These are phyloP conservation scores for Alternaria tenuissima DNA, from an alignment of 2,329 filamentous ascomycete species.

Conservation along the genomic window DNA sequence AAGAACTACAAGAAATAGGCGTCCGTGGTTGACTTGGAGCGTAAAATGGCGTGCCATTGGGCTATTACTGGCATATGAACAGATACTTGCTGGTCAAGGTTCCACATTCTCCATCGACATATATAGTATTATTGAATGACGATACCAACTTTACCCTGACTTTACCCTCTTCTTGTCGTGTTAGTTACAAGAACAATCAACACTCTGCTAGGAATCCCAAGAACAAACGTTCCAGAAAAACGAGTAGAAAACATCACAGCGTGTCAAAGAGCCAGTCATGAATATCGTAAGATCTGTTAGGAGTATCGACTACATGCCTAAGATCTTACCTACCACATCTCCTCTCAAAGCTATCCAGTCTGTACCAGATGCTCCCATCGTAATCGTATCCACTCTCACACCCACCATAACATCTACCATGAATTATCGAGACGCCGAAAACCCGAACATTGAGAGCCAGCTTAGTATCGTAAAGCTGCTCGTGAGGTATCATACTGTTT, in stretches of 20 bases:
- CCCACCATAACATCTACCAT: constrained; percentile 23
- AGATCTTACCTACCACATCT: constrained; percentile 16
- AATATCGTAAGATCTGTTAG: constrained; percentile 22
- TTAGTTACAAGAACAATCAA: background rate
- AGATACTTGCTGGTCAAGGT: background rate
- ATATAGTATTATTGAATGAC: constrained; percentile 5
- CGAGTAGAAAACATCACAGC: background rate
- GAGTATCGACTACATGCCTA: constrained; percentile 29
- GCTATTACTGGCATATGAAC: constrained; percentile 1
- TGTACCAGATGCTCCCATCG: constrained; percentile 22
- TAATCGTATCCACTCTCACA: constrained; percentile 21
- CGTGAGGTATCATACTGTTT: constrained; percentile 42
- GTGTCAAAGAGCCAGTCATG: background rate
- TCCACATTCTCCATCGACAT: background rate
- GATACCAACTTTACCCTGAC: background rate
- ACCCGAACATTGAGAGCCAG: constrained; percentile 25
- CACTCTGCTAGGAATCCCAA: background rate
- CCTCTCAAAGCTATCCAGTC: constrained; percentile 27
- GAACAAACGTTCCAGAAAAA: background rate
- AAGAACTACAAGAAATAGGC: constrained; percentile 60
- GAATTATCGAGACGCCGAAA: constrained; percentile 25
- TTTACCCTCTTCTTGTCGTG: background rate
- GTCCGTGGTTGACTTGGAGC: background rate
- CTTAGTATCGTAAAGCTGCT: constrained; percentile 26
- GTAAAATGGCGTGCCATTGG: background rate